Evolutionary conservation across 352 stramenopile species (phyloP), one percentile per base, ranked within the genome.

Genomic region (Thalassiosira exigua): DNA sequence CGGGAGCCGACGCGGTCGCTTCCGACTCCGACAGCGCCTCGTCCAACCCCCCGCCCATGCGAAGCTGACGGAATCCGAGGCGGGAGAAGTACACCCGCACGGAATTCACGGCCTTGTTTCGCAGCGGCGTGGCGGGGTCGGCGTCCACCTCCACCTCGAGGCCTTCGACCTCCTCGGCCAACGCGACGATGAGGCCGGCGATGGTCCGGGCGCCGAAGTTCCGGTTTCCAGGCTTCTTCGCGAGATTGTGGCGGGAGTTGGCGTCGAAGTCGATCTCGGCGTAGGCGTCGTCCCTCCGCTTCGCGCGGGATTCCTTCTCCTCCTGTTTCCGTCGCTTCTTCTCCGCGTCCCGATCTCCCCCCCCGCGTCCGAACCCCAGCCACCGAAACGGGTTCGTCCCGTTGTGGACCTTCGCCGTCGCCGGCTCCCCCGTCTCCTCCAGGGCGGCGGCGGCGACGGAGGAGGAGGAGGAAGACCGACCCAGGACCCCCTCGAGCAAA

Each of bases 21-120:
- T 79, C 59, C 19, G 62, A 50, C 29, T 62, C 61, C 4, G 41
- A 54, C 5, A 68, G 44, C 3, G 24, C 52, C 32, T 75, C 32
- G 52, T 86, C 67, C 0, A 86, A 56, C 0, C 64, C 88, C 21
- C 86, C 89, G 9, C 86, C 79, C 50, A 94, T 80, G 26, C 81
- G 59, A 7, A 94, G 48, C 4, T 85, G 83, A 46, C 76, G 60
- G 33, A 93, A 92, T 4, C 83, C 85, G 26, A 94, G 61, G 27
- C 87, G 52, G 22, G 74, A 86, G 78, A 94, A 94, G 64, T 90
- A 81, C 32, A 94, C 87, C 50, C 69, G 75, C 3, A 94, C 76
- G 4, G 74, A 79, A 51, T 93, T 60, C 0, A 94, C 57, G n/a
- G 86, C 77, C 48, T 93, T 93, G 24, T 79, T 79, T 70, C 81